Evolutionary conservation across 257 asterid genomes (phyloP).

Genomic region (Jacaranda mimosifolia): DNA sequence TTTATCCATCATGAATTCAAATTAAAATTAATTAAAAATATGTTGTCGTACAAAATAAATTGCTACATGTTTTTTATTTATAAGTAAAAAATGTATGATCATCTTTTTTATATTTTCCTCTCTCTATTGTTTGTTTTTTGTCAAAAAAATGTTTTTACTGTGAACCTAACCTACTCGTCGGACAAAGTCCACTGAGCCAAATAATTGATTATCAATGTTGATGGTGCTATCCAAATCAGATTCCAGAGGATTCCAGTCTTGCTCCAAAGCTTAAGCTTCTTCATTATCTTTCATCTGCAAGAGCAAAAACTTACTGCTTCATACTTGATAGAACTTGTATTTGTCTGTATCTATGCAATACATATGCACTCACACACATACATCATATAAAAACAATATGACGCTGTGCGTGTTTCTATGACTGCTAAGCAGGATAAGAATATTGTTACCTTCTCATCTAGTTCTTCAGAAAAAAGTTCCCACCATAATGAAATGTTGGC

Average conservation of each 20-base stretch:
- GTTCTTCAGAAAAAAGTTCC: constrained; percentile 70
- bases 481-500: constrained; percentile 81
- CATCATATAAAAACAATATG: not conserved
- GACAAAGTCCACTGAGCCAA: constrained; percentile 80
- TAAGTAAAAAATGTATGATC: no score
- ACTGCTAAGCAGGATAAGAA: not conserved
- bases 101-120: no score
- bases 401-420: not conserved
- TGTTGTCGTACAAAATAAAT: no score
- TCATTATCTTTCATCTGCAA: constrained; percentile 52
- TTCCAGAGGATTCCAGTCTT: constrained; percentile 74
- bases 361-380: constrained; percentile 11
- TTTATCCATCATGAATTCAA: no score
- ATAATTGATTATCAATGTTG: constrained; percentile 74
- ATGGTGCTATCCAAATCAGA: constrained; percentile 65
- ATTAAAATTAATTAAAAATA: no score
- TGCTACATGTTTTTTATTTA: no score
- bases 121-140: no score
- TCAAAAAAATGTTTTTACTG: no score
- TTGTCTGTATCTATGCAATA: not conserved
- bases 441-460: constrained; percentile 59
- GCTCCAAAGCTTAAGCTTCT: constrained; percentile 59
- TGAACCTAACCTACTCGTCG: constrained; percentile 55
- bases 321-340: not conserved
- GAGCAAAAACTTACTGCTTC: constrained; percentile 1